Evolutionary conservation across 305 asterid genomes (phyloP).

Genomic region (Vinca major): DNA sequence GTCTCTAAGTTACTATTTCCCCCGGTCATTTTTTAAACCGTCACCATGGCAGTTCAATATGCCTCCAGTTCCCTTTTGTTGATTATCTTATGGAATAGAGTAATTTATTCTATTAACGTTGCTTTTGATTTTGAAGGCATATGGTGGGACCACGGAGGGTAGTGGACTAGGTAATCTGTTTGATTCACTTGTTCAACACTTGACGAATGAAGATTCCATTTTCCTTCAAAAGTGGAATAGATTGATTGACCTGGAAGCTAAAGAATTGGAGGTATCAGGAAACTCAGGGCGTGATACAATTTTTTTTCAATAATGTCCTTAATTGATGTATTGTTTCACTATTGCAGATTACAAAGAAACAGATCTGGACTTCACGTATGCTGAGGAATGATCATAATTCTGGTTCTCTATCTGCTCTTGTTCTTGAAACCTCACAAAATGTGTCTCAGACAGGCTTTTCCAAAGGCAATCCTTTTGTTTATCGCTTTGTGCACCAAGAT

Average conservation of each 20-base stretch:
- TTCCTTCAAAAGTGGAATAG: slow-evolving; percentile 89
- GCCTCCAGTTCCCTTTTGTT: not conserved
- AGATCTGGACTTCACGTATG: slow-evolving; percentile 50
- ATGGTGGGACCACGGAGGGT: slow-evolving; percentile 70
- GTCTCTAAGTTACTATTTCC: not conserved
- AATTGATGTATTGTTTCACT: slow-evolving; percentile 8
- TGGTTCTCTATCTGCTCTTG: slow-evolving; percentile 45
- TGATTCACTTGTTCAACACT: slow-evolving; percentile 76
- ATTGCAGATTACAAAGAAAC: slow-evolving; percentile 58
- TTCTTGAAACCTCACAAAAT: slow-evolving; percentile 53
- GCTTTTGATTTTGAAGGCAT: slow-evolving; percentile 45
- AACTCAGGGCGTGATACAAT: slow-evolving; percentile 13
- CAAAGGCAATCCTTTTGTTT: slow-evolving; percentile 46
- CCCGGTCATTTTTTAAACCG: not conserved
- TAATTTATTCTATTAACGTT: slow-evolving; percentile 1
- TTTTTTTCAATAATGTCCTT: slow-evolving; percentile 16
- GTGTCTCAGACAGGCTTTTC: slow-evolving; percentile 24
- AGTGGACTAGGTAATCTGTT: slow-evolving; percentile 72
- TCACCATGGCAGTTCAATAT: not conserved
- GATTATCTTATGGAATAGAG: not conserved
- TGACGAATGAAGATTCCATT: slow-evolving; percentile 44
- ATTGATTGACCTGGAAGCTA: slow-evolving; percentile 84
- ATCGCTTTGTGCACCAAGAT: slow-evolving; percentile 54
- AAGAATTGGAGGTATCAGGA: slow-evolving; percentile 61
- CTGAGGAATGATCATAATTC: slow-evolving; percentile 35